phyloP scores from a whole-genome alignment of 1,139 yeast genomes.

The Sugiyamaella xylanicola region DNA sequence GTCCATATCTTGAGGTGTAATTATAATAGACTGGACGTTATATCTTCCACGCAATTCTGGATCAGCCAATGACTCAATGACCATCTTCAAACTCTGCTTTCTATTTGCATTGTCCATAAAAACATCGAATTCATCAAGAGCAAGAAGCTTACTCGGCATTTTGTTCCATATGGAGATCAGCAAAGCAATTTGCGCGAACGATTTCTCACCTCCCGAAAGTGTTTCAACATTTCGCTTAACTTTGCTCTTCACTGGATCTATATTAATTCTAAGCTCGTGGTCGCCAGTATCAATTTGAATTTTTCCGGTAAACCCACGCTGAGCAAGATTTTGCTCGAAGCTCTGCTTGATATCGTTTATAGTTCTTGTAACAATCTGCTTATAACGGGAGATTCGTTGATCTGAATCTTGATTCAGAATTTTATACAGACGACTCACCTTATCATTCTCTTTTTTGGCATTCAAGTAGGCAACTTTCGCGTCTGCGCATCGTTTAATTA shows the following conservation, averaged over 20 bases:
- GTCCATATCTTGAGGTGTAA: constrained; percentile 90
- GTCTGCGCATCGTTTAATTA: constrained; percentile 37
- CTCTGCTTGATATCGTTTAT: constrained; percentile 21
- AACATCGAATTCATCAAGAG: constrained; percentile 96
- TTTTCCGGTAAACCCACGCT: constrained; percentile 75
- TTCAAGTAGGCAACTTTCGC: constrained; percentile 47
- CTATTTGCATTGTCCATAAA: constrained; percentile 96
- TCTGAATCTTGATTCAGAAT: constrained; percentile 38
- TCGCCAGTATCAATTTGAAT: constrained; percentile 61
- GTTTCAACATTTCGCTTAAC: constrained; percentile 76
- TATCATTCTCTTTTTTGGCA: constrained; percentile 42
- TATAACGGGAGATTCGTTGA: constrained; percentile 33
- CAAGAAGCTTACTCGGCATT: constrained; percentile 84
- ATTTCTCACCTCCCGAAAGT: constrained; percentile 95
- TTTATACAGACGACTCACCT: constrained; percentile 24
- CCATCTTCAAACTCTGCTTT: constrained; percentile 71
- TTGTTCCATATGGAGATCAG: constrained; percentile 90
- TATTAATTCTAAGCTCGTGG: constrained; percentile 40
- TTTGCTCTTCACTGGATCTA: constrained; percentile 49
- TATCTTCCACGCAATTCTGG: too few relatives aligned
- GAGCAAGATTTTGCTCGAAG: constrained; percentile 36
- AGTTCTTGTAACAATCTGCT: constrained; percentile 25
- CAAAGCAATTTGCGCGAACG: constrained; percentile 88
- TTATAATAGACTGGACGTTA: constrained; percentile 83
- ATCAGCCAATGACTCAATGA: constrained; percentile 64